Evolutionary conservation across 495 filamentous ascomycete species (phyloP), one percentile per base, ranked within the genome.

Genomic region (Aspergillus carlsbadensis): DNA sequence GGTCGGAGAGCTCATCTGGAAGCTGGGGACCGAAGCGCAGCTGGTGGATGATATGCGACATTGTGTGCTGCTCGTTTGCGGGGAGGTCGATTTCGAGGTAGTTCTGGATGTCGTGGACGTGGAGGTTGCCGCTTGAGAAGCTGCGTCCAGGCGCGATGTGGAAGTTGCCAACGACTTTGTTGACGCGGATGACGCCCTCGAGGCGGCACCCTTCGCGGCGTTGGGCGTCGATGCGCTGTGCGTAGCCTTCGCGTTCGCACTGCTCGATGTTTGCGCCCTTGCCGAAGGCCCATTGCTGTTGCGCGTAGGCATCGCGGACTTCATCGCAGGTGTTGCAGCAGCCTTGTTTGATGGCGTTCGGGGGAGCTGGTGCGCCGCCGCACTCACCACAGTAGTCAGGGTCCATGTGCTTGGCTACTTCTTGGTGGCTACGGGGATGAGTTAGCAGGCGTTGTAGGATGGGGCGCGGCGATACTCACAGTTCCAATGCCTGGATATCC

Each of bases 111-210:
- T 99, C 94, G 74, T 99, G 94, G 29, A 96, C 90, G 72, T 99
- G 94, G 85, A 97, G 87, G 73, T 96, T 94, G 49, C 89, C 89
- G 65, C 88, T 94, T 62, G 86, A 91, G 81, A 96, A 98, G 67
- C 85, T 91, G 71, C 91, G 87, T 65, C 94, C 94, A 1, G 94
- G 95, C 2, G 94, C 95, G 63, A 99, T 89, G 74, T 99, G 94
- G 83, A 99, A 99, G 75, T 99, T 99, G 40, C 94, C 94, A 51
- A 98, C 80, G 2, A 99, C 94, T 69, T 98, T 99, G 78, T 98
- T 99, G 41, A 99, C 94, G 26, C 89, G 87, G 57, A 99, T 81
- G 11, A 84, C 87, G 55, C 94, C 94, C 63, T 97, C 92, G 56
- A 99, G 88, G 24, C 96, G 91, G 71, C 94, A 99, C 24, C 94